These are phyloP conservation scores for Rhizoctonia solani DNA, from an alignment of 1,284 basidiomycete species.

Conservation along the genomic window DNA sequence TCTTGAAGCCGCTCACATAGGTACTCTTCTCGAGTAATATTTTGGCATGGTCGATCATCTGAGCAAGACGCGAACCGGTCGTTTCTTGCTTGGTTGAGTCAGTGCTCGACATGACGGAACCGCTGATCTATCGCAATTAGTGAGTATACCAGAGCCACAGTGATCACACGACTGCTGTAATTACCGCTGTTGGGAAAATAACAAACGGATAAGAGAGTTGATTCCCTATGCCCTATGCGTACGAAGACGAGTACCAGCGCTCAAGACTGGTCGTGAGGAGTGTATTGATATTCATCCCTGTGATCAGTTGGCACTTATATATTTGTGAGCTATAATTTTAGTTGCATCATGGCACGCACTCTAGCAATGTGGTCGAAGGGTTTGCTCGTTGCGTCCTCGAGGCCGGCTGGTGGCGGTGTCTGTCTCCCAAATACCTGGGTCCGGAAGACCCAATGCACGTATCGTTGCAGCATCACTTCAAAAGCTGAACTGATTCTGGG, in stretches of 20 bases:
- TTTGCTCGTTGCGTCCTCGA: background rate
- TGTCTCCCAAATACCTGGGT: background rate
- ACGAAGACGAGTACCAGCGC: conserved; percentile 2
- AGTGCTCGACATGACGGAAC: background rate
- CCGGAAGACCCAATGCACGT: background rate
- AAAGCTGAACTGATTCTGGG: background rate
- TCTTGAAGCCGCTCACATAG: background rate
- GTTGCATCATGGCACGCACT: conserved; percentile 13
- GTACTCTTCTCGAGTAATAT: conserved; percentile 6
- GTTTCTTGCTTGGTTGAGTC: background rate
- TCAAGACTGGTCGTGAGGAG: conserved; percentile 19
- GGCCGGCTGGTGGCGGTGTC: conserved; percentile 27
- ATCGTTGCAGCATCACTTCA: background rate
- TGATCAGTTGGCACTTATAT: background rate
- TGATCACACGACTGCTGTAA: too few species aligned
- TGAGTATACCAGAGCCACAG: too few species aligned
- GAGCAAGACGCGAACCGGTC: conserved; percentile 18
- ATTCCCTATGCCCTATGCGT: background rate
- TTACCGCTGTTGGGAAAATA: background rate
- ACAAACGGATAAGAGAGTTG: too few species aligned
- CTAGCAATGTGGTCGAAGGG: background rate
- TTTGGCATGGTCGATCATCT: conserved; percentile 10
- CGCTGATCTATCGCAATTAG: conserved; percentile 14
- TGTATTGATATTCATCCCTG: conserved; percentile 5
- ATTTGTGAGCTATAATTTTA: too few species aligned